A percentile compares a stretch with the other conserved stretches of the same genome.
Conservation (phyloP, 805 yeast species). For the Metschnikowia hibisci region DNA sequence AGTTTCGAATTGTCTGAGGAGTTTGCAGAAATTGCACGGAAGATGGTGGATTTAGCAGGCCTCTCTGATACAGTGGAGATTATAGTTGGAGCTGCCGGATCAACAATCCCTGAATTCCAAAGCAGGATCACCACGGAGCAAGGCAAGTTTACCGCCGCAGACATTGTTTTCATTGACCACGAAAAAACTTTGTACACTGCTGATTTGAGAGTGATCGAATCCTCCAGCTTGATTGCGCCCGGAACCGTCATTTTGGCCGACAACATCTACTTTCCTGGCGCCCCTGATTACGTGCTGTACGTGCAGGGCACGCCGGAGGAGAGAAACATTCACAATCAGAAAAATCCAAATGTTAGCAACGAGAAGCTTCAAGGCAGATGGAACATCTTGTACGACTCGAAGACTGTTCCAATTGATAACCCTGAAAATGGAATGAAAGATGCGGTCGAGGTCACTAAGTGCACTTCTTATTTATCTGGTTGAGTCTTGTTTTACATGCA, state of each 20-base stretch:
- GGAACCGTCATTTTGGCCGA: constrained; percentile 41
- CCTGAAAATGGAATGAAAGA: constrained; percentile 17
- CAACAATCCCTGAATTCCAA: constrained; percentile 25
- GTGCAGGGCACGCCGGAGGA: constrained; percentile 36
- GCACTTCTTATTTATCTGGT: constrained; percentile 25
- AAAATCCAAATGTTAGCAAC: constrained; percentile 26
- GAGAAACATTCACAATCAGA: constrained; percentile 28
- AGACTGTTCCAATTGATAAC: constrained; percentile 20
- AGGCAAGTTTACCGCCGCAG: constrained; percentile 22
- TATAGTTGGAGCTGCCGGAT: constrained; percentile 31
- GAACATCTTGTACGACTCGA: constrained; percentile 38
- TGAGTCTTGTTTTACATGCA: background rate
- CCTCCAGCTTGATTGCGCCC: constrained; percentile 34
- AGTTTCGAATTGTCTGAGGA: constrained; percentile 31
- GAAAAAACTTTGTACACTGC: constrained; percentile 36
- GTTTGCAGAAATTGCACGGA: constrained; percentile 28
- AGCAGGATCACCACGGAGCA: constrained; percentile 10
- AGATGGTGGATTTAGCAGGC: constrained; percentile 33
- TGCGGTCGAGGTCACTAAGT: constrained; percentile 32
- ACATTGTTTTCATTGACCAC: constrained; percentile 41
- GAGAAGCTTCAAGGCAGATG: constrained; percentile 32
- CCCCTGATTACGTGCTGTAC: constrained; percentile 37
- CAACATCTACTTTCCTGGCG: constrained; percentile 34
- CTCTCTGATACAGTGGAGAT: constrained; percentile 27
- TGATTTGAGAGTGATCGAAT: constrained; percentile 40